Conservation (phyloP, 352 stramenopile species). For the Phytophthora meadii region DNA sequence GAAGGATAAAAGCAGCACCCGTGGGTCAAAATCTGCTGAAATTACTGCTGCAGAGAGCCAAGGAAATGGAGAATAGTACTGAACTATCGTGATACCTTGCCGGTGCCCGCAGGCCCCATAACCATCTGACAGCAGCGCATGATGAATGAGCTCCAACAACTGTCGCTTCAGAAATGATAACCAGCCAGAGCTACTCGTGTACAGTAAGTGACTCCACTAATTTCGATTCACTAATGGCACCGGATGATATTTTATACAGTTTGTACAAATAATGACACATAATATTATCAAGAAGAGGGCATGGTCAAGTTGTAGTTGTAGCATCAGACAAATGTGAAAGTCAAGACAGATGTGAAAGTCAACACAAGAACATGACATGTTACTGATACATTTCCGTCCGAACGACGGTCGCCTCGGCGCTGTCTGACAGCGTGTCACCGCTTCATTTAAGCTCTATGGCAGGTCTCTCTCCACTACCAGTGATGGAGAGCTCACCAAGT, state of each 20-base stretch:
- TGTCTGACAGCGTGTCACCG: constrained; percentile 12
- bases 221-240: constrained; percentile 11
- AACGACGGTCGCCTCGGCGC: constrained; percentile 21
- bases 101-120: constrained; percentile 91
- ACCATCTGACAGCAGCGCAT: constrained; percentile 93
- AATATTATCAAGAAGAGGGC: background rate
- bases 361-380: constrained; percentile 24
- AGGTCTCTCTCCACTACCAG: constrained; percentile 31
- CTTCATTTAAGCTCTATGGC: background rate
- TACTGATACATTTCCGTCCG: constrained; percentile 36
- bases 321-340: background rate
- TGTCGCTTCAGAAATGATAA: constrained; percentile 25
- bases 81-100: constrained; percentile 69
- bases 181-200: constrained; percentile 16
- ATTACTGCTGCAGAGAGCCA: constrained; percentile 13
- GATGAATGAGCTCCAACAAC: constrained; percentile 21
- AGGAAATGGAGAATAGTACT: background rate
- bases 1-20: background rate
- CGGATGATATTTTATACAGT: background rate
- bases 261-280: background rate
- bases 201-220: constrained; percentile 12
- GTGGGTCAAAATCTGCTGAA: constrained; percentile 15
- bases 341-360: constrained; percentile 2
- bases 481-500: constrained; percentile 20
- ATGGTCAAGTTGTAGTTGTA: background rate